phyloP scores from a whole-genome alignment of 345 rosid genomes.

The Barbarea vulgaris region DNA sequence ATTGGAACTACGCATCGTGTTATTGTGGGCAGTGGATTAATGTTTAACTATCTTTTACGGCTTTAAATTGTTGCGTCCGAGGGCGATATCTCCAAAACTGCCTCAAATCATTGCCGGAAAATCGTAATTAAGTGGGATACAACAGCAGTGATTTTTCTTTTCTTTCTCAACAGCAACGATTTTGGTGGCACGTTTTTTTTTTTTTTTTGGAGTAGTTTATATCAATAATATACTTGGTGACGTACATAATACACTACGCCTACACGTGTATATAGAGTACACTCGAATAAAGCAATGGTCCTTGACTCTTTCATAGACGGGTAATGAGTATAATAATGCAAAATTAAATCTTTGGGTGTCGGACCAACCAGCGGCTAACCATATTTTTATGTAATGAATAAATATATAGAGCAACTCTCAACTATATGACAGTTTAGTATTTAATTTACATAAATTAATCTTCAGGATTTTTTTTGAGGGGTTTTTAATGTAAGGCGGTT shows the following conservation, averaged over 20 bases:
- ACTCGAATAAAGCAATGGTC: slow-evolving; percentile 1
- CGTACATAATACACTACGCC: background rate
- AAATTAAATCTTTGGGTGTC: slow-evolving; percentile 12
- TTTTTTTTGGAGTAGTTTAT: background rate
- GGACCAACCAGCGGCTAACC: slow-evolving; percentile 39
- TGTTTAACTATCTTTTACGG: background rate
- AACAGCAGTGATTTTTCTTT: background rate
- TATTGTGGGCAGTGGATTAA: background rate
- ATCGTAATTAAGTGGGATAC: background rate
- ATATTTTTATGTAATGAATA: slow-evolving; percentile 4
- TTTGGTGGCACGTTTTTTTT: background rate
- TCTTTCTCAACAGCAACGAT: background rate
- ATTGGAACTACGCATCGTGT: slow-evolving; percentile 9
- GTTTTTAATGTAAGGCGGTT: slow-evolving; percentile 16
- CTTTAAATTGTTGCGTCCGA: background rate
- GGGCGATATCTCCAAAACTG: slow-evolving; percentile 12
- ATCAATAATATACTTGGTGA: background rate
- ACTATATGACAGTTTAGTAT: slow-evolving; percentile 17
- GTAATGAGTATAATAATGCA: background rate
- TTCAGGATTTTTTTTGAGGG: background rate
- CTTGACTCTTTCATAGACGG: background rate
- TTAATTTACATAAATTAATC: background rate
- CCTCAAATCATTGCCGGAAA: slow-evolving; percentile 4
- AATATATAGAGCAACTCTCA: slow-evolving; percentile 20
- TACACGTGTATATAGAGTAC: slow-evolving; percentile 9